These are phyloP conservation scores for Cryptosporidium andersoni DNA, from an alignment of 169 alveolate species.

Conservation along the genomic window DNA sequence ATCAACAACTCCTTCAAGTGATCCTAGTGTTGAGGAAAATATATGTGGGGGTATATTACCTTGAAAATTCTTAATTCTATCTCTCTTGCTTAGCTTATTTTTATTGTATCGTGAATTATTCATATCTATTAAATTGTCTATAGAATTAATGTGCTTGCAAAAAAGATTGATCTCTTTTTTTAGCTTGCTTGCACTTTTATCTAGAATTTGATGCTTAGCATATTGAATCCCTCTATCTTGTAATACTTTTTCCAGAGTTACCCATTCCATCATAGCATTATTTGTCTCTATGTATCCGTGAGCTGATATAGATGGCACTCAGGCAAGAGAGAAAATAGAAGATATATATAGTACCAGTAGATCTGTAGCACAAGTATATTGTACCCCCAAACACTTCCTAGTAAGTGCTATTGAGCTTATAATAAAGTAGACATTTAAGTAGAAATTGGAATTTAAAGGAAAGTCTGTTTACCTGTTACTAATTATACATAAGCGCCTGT, in stretches of 20 bases:
- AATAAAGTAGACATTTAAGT: no score
- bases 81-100: neutral
- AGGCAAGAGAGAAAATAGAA: no score
- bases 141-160: conserved; percentile 34
- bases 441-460: no score
- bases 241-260: conserved; percentile 18
- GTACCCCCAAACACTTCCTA: no score
- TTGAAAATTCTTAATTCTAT: neutral
- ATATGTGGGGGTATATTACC: conserved; percentile 28
- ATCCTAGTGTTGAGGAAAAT: conserved; percentile 40
- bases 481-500: no score
- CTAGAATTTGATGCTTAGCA: conserved; percentile 53
- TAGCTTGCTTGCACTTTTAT: conserved; percentile 21
- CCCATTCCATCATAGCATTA: conserved; percentile 55
- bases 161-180: conserved; percentile 36
- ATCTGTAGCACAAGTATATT: no score
- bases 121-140: conserved; percentile 33
- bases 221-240: conserved; percentile 29
- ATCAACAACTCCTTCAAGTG: conserved; percentile 38
- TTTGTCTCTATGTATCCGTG: neutral
- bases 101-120: neutral
- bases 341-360: no score
- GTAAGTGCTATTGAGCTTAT: no score
- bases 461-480: no score
- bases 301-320: no score